Conservation (phyloP, 2,329 filamentous ascomycete genomes). For the Arthroderma sp. region DNA sequence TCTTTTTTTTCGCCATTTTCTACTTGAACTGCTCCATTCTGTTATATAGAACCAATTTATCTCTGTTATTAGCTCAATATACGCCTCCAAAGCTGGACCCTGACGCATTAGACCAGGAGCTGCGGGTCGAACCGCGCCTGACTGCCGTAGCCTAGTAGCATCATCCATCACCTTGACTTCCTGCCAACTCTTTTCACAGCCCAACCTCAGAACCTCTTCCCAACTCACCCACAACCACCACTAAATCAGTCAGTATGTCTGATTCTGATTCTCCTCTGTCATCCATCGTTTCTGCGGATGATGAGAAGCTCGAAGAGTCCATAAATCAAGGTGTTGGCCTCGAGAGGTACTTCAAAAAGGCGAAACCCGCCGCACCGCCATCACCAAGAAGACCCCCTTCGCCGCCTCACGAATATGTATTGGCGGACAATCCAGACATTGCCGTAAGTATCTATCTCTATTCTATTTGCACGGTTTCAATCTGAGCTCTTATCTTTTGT, state of each 20-base stretch:
- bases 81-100: too few species aligned
- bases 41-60: too few species aligned
- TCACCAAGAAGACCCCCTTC: constrained; percentile 71
- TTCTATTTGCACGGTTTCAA: not conserved
- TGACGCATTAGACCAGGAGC: too few species aligned
- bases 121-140: too few species aligned
- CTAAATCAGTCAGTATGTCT: constrained; percentile 22
- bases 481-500: not conserved
- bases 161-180: not conserved
- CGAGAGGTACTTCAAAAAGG: constrained; percentile 40
- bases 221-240: not conserved
- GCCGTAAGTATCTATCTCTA: constrained; percentile 52
- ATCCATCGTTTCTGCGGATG: constrained; percentile 46
- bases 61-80: too few species aligned
- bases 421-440: constrained; percentile 85
- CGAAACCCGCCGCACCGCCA: constrained; percentile 47
- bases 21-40: too few species aligned
- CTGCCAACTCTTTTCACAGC: not conserved
- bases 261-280: constrained; percentile 47
- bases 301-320: constrained; percentile 36
- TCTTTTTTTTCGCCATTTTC: too few species aligned
- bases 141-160: not conserved
- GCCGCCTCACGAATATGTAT: constrained; percentile 75
- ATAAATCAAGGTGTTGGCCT: constrained; percentile 30
- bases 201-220: not conserved